Evolutionary conservation across 2,329 filamentous ascomycete species (phyloP).

Genomic region (Pseudogymnoascus sp.): DNA sequence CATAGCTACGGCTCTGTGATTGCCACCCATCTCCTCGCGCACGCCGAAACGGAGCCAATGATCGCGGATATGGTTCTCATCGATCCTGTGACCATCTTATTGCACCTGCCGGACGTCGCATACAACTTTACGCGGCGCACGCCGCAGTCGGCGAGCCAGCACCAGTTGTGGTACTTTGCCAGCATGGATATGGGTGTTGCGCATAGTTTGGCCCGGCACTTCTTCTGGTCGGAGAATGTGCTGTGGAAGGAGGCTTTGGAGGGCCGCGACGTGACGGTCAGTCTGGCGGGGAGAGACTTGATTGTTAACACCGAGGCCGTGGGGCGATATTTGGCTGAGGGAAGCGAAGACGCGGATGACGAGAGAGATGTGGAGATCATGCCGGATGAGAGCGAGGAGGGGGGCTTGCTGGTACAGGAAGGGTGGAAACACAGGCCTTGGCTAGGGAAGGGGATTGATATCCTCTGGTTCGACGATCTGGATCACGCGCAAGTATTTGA

Average conservation of each 20-base stretch:
- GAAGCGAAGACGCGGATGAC: conserved; percentile 9
- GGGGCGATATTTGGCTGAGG: conserved; percentile 37
- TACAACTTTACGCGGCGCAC: conserved; percentile 48
- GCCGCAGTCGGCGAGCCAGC: conserved; percentile 44
- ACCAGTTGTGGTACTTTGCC: conserved; percentile 52
- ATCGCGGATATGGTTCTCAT: conserved; percentile 46
- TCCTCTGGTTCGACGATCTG: conserved; percentile 45
- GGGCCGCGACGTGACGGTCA: conserved; percentile 36
- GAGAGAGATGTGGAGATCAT: conserved; percentile 18
- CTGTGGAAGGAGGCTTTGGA: conserved; percentile 47
- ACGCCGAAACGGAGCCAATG: conserved; percentile 26
- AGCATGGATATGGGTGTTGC: conserved; percentile 49
- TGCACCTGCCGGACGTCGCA: conserved; percentile 53
- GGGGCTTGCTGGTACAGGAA: conserved; percentile 17
- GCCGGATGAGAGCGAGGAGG: neutral
- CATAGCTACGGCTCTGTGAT: conserved; percentile 48
- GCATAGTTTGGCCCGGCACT: conserved; percentile 47
- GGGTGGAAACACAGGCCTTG: conserved; percentile 26
- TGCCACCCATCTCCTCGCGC: conserved; percentile 44
- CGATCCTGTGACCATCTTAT: conserved; percentile 50
- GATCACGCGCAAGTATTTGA: conserved; percentile 51
- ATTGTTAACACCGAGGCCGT: conserved; percentile 46
- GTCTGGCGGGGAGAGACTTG: conserved; percentile 41
- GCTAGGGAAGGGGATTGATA: conserved; percentile 31
- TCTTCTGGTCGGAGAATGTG: conserved; percentile 54